These are phyloP conservation scores for Metschnikowia noctiluminum DNA, from an alignment of 805 yeast genomes.

Conservation along the genomic window DNA sequence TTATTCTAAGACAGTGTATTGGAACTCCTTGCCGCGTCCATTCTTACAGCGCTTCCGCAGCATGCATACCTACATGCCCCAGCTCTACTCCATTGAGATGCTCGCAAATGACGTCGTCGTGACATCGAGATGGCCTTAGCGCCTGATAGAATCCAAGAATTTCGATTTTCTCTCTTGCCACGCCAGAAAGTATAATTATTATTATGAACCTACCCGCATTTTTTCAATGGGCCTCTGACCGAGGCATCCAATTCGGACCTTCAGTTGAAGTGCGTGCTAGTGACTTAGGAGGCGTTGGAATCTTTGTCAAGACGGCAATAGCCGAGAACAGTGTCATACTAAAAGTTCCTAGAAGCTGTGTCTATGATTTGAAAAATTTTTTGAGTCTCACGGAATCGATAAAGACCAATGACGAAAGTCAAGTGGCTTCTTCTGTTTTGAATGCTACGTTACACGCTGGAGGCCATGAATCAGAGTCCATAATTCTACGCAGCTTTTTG, in stretches of 20 bases:
- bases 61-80: too few species aligned
- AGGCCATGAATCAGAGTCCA: slow-evolving; percentile 13
- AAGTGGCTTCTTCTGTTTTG: slow-evolving; percentile 1
- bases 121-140: too few species aligned
- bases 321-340: slow-evolving; percentile 9
- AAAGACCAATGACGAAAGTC: slow-evolving; percentile 6
- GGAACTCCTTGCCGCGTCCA: too few species aligned
- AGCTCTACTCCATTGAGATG: too few species aligned
- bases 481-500: slow-evolving; percentile 14
- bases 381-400: slow-evolving; percentile 3
- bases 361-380: slow-evolving; percentile 10
- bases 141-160: too few species aligned
- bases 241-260: slow-evolving; percentile 5
- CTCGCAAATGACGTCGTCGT: too few species aligned
- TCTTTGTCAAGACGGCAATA: slow-evolving; percentile 4
- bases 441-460: slow-evolving; percentile 6
- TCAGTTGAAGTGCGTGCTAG: slow-evolving; percentile 7
- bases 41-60: too few species aligned
- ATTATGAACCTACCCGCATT: background rate
- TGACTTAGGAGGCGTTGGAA: slow-evolving; percentile 15
- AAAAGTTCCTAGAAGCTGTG: slow-evolving; percentile 10
- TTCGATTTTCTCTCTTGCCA: too few species aligned
- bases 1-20: too few species aligned
- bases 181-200: too few species aligned
- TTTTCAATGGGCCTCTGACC: slow-evolving; percentile 7